Evolutionary conservation across 2,329 filamentous ascomycete species (phyloP), one percentile per base, ranked within the genome.

Genomic region (Colletotrichum lupini): DNA sequence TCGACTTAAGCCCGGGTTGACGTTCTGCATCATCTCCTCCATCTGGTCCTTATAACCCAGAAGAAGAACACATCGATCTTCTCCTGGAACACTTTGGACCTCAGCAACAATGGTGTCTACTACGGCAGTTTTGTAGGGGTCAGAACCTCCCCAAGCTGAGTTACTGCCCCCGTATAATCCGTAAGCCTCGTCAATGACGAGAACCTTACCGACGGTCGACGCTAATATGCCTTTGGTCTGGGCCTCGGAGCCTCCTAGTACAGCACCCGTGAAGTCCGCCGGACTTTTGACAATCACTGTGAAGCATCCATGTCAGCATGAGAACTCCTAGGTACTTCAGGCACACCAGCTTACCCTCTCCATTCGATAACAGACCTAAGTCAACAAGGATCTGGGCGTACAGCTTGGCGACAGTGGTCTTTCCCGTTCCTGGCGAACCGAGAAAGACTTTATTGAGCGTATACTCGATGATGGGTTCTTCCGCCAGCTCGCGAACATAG

Each of bases 111-210:
- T 91, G 0, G 92, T 94, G 76, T 95, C 93, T 3, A 95, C 86
- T 1, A 94, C 92, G 0, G 90, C 92, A 0, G 85, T 87, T 78
- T 90, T 92, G 82, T 82, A 95, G 0, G 82, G 79, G 16, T 84
- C 83, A 24, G 67, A 56, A 24, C 14, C 5, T 3, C n/a, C 32
- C 12, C 65, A 52, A 1, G 77, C 77, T 2, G 75, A 75, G 0
- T 78, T 80, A 2, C 80, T 79, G 0, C 83, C 83, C 1, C 82
- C 80, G 58, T 86, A 88, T 0, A 96, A 84, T 42, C 91, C 90
- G 75, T 96, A 95, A 0, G 93, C 93, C 78, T 97, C 94, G 74
- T 96, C 94, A 3, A 96, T 95, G 16, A 96, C 89, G 0, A 96
- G 86, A 0, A 95, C 92, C 75, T 95, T 96, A 0, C 94, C 94